These are phyloP conservation scores for Colletotrichum limetticola DNA, from an alignment of 2,329 filamentous ascomycete species.

Conservation along the genomic window DNA sequence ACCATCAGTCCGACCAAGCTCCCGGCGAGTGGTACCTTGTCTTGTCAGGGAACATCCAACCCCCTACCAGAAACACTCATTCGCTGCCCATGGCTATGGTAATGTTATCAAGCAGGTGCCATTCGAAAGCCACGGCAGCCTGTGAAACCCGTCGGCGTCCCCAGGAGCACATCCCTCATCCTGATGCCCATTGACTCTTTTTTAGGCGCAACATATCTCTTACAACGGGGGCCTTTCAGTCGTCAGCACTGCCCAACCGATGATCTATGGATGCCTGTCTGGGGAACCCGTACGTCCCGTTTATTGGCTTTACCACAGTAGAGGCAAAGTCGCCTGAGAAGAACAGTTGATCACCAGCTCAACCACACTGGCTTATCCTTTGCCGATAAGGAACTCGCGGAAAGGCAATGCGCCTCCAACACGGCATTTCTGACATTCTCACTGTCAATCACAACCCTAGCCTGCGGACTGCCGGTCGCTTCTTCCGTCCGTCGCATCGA, in stretches of 20 bases:
- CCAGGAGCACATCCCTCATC: background rate
- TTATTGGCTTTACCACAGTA: background rate
- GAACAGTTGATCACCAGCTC: background rate
- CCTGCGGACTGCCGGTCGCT: conserved; percentile 14
- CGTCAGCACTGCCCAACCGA: background rate
- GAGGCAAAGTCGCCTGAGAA: background rate
- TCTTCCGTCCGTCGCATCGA: conserved; percentile 10
- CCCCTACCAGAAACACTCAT: background rate
- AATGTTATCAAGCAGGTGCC: background rate
- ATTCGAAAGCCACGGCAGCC: background rate
- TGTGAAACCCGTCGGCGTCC: background rate
- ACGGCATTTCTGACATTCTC: background rate
- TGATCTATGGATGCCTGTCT: background rate
- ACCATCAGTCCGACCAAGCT: background rate
- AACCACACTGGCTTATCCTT: background rate
- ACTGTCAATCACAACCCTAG: conserved; percentile 1
- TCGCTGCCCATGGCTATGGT: background rate
- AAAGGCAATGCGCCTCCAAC: background rate
- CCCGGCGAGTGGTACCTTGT: background rate
- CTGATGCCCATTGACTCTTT: background rate
- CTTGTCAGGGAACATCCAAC: background rate
- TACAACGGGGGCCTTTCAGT: background rate
- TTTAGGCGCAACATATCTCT: background rate
- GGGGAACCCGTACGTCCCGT: background rate
- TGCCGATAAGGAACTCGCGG: background rate